These are phyloP conservation scores for Zygosaccharomyces pseudobailii DNA, from an alignment of 1,139 yeast species.

Conservation along the genomic window DNA sequence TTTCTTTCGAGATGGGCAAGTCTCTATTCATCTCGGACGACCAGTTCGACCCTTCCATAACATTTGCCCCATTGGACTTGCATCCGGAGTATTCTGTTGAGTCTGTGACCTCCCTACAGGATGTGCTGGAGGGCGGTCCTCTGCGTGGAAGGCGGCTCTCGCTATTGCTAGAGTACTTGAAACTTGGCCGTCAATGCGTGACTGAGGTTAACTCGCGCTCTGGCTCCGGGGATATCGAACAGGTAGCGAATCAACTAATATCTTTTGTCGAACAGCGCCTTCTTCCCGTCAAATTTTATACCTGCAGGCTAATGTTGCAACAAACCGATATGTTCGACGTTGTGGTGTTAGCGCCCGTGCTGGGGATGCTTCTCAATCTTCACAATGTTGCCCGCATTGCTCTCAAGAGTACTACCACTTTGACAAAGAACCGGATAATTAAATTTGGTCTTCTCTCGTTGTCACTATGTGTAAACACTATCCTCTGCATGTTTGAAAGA, in stretches of 20 bases:
- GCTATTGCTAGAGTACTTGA: slow-evolving; percentile 13
- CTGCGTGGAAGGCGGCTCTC: slow-evolving; percentile 6
- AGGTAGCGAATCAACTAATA: slow-evolving; percentile 7
- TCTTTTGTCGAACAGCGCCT: slow-evolving; percentile 12
- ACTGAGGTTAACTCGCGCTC: slow-evolving; percentile 11
- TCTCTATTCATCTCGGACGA: slow-evolving; percentile 20
- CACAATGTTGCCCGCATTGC: slow-evolving; percentile 15
- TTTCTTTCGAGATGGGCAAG: slow-evolving; percentile 28
- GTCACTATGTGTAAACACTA: slow-evolving; percentile 17
- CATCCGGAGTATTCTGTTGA: neutral
- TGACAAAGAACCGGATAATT: slow-evolving; percentile 12
- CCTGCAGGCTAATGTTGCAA: slow-evolving; percentile 6
- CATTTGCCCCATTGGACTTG: neutral
- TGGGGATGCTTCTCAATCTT: slow-evolving; percentile 19
- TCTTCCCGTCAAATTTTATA: slow-evolving; percentile 13
- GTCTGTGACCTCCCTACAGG: neutral
- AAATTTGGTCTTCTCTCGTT: slow-evolving; percentile 13
- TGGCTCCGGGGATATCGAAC: slow-evolving; percentile 7
- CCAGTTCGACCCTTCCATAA: slow-evolving; percentile 12
- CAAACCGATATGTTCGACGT: slow-evolving; percentile 19
- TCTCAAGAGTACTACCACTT: slow-evolving; percentile 5
- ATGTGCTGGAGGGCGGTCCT: slow-evolving; percentile 4
- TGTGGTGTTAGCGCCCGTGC: slow-evolving; percentile 13
- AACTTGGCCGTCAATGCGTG: slow-evolving; percentile 11
- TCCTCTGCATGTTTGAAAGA: slow-evolving; percentile 13